Evolutionary conservation across 306 rosid genomes (phyloP), one percentile per base, ranked within the genome.

Genomic region (Gillenia trifoliata): DNA sequence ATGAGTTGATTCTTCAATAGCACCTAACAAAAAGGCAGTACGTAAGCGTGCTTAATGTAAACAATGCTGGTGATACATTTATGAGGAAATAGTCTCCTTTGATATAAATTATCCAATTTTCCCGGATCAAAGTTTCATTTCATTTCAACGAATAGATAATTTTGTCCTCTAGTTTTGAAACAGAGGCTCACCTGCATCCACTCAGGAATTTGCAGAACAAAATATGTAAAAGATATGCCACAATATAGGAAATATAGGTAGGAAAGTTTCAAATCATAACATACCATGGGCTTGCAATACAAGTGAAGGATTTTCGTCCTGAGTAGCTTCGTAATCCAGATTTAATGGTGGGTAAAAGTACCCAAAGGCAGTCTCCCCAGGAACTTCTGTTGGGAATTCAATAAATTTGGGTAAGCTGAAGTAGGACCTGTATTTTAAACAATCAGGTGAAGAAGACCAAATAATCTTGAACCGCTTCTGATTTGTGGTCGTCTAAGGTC

Each of bases 361-460:
- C 22, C 96, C 97, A 80, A 83, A 94, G 77, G 99, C 96, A 75
- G 77, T 83, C 83, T 92, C 92, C 50, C 97, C 97, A 28, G 90
- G 87, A 80, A 93, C 90, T 81, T 86, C 94, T 50, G 98, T 91
- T 80, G 97, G 96, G 83, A 93, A 93, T 83, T 91, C 98, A 75
- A 91, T 85, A 17, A 93, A 74, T 81, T 91, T 94, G 5, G 98
- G 97, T 76, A 84, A 56, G 78, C 95, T 93, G 80, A 86, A 79
- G 81, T 89, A 91, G 4, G 87, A 76, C 79, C 81, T 79, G 80
- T 78, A 91, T 59, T 88, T 89, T 33, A 78, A 79, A 83, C 85
- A 82, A 81, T 94, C 99, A 0, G 95, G 92, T 1, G 97, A 88
- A 57, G 99, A 90, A 49, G 93, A 86, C 99, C 99, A 94, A 33